Evolutionary conservation across 257 asterid species (phyloP).

Genomic region (Nicotiana undulata): DNA sequence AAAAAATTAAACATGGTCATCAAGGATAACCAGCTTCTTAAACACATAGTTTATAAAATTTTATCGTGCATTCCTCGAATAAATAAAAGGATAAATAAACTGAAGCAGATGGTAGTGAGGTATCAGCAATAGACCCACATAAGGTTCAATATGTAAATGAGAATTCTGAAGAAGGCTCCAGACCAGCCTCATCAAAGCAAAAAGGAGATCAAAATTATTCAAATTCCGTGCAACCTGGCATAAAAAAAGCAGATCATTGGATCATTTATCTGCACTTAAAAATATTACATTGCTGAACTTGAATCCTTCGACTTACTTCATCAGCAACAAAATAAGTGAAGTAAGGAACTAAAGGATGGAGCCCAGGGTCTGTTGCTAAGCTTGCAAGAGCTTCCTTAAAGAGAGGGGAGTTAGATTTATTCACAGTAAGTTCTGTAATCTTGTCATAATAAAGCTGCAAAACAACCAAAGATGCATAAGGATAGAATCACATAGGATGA

Average conservation of each 20-base stretch:
- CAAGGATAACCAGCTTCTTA: background rate
- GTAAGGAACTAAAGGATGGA: conserved; percentile 95
- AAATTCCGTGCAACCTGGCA: conserved; percentile 83
- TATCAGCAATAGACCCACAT: conserved; percentile 45
- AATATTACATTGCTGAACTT: conserved; percentile 2
- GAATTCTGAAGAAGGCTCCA: conserved; percentile 95
- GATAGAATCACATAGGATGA: conserved; percentile 7
- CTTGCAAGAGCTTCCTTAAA: conserved; percentile 77
- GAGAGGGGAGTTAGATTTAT: conserved; percentile 63
- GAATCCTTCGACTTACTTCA: conserved; percentile 46
- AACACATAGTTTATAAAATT: background rate
- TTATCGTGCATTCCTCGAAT: background rate
- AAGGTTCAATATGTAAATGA: conserved; percentile 87
- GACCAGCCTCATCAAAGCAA: conserved; percentile 92
- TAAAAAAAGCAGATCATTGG: conserved; percentile 11
- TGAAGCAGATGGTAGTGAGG: background rate
- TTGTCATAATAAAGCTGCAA: conserved; percentile 95
- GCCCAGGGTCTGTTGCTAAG: conserved; percentile 97
- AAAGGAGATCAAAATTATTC: conserved; percentile 62
- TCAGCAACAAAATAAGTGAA: conserved; percentile 88
- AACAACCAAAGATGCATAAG: conserved; percentile 18
- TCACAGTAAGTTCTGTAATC: conserved; percentile 74
- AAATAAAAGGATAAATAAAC: background rate
- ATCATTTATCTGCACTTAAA: conserved; percentile 1
- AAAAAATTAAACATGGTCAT: background rate